A percentile compares a stretch with the other conserved stretches of the same genome.
These are phyloP conservation scores for Rubus idaeus DNA, from an alignment of 306 rosid genomes.

Conservation along the genomic window DNA sequence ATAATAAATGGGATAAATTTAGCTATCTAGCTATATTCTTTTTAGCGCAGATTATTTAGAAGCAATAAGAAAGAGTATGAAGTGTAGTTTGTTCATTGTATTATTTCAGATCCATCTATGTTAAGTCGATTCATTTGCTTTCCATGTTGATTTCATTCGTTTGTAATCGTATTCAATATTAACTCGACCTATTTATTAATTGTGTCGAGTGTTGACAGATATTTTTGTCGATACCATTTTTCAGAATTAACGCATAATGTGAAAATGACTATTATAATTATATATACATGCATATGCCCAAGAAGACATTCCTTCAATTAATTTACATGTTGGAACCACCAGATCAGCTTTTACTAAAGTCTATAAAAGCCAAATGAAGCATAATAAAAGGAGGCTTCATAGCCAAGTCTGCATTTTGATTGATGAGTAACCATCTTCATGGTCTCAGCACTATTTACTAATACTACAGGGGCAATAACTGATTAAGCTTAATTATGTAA, in stretches of 20 bases:
- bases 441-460: constrained; percentile 12
- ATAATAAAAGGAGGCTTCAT: background rate
- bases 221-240: background rate
- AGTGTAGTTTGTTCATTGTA: background rate
- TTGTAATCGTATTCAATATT: background rate
- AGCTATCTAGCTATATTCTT: background rate
- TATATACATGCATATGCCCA: background rate
- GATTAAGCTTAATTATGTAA: background rate
- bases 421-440: constrained; percentile 13
- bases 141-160: background rate
- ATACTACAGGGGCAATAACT: background rate
- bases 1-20: background rate
- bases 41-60: background rate
- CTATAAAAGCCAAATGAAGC: constrained; percentile 1
- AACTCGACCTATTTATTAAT: background rate
- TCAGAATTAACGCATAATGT: background rate
- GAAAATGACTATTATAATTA: background rate
- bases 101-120: too few relatives aligned
- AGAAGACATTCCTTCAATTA: background rate
- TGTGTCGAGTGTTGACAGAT: background rate
- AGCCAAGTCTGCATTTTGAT: background rate
- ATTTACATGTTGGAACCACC: constrained; percentile 14
- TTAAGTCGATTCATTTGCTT: background rate
- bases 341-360: background rate
- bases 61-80: background rate